Evolutionary conservation across 2,329 filamentous ascomycete genomes (phyloP), one percentile per base, ranked within the genome.

Genomic region (Domatiomyces catenatus): DNA sequence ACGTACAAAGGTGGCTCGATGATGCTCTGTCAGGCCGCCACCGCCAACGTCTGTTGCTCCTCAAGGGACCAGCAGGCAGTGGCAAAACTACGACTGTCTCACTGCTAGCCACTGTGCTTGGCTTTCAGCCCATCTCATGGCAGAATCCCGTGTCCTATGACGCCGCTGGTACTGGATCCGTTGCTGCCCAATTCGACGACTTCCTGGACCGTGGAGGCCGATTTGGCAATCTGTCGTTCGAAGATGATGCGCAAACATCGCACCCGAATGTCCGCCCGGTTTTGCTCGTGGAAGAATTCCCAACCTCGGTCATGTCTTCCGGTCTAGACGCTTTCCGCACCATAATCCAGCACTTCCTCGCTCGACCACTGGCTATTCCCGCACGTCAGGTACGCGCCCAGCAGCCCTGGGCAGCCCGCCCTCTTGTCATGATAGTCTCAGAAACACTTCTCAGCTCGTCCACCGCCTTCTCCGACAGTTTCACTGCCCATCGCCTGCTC

Each of bases 1-100:
- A 96, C 67, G 89, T 96, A 45, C 78, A 81, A 52, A 74, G 70
- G 52, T 96, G 92, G 89, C 70, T 98, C 32, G 79, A 84, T 44
- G 78, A 82, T 61, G 85, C 87, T 17, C 76, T 87, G 54, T 65
- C 67, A 22, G 84, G 86, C 44, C 68, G 63, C 45, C 64, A 66
- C 50, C 47, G 15, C 49, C 80, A 94, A 71, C 77, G 84, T 53
- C 63, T 95, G 51, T 75, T 95, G 51, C 74, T 98, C 24, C 72
- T 98, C 44, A 94, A 93, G 66, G 92, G 92, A 8, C 81, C 88
- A 32, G 89, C 92, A 43, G 92, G 92, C 18, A 85, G 86, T 32
- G 92, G 87, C 26, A 98, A 98, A 69, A 96, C 92, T 0, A 88
- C 87, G 0, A 94, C 90, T 0, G 63, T 96, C 48, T 77, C 77